Base-by-base conservation (phyloP, 306 rosid species). In the Begonia masoniana region DNA sequence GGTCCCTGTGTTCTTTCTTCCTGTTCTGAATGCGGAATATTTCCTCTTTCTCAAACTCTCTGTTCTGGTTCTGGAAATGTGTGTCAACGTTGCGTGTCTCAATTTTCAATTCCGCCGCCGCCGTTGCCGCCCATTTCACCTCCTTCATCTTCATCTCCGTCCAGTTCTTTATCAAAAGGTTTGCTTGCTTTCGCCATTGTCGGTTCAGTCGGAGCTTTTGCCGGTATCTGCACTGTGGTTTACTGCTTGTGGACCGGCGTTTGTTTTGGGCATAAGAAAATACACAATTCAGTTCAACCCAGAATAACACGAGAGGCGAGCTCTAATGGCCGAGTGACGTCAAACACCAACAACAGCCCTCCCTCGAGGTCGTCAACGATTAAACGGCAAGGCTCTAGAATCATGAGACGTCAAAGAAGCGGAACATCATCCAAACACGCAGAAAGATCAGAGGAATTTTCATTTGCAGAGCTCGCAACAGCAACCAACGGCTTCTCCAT, bases 381-480 rank as follows among this genome's bases (percentile, higher is more conserved):
- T 42, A 64, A 63, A 57, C 83, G 95, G 5, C 89, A 85, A 23
- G 79, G 83, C 5, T 89, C 97, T 0, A 59, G 80, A 41, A 74
- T 85, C n/a, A 89, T 89, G 83, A 64, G 89, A 65, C 82, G 97
- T 12, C 95, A 85, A 69, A 80, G 97, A 71, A 89, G 97, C 43
- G 97, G 97, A 16, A 75, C 97, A 5, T 89, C 97, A 1, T 85
- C 97, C 0, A 89, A 89, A 56, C 95, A 85, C 19, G 24, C 84
- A 1, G 24, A 82, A 1, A 95, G 59, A 56, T 94, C 95, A 0
- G 95, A 85, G 72, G 97, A 82, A 41, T 85, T 89, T 64, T 63
- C 83, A 0, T 57, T 89, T 0, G 54, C 82, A 5, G 95, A 89
- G 76, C 95, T 89, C 10, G 71, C 75, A 11, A 59, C 62, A 2